phyloP scores from a whole-genome alignment of 805 yeast genomes.

The Ogataea minuta region DNA sequence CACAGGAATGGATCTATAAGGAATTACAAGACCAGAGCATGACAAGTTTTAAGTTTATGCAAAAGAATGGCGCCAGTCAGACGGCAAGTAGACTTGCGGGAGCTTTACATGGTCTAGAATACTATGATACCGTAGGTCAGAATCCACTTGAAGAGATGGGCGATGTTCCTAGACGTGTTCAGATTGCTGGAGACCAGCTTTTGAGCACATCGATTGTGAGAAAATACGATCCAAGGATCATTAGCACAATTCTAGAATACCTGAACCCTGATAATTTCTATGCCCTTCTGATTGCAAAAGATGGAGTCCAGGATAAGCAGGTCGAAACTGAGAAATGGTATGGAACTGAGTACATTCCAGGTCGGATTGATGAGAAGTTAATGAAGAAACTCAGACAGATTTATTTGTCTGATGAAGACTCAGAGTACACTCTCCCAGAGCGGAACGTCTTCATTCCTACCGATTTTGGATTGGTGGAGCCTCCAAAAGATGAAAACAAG shows the following conservation, averaged over 20 bases:
- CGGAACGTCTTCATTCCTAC: conserved; percentile 83
- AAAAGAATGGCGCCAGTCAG: conserved; percentile 66
- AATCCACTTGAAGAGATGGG: conserved; percentile 10
- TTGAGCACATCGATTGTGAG: conserved; percentile 55
- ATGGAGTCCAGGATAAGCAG: conserved; percentile 43
- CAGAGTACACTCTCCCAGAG: conserved; percentile 49
- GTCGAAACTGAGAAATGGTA: conserved; percentile 76
- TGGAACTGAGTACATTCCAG: conserved; percentile 72
- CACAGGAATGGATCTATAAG: conserved; percentile 76
- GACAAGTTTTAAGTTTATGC: conserved; percentile 74
- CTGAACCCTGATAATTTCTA: conserved; percentile 63
- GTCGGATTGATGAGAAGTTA: conserved; percentile 42
- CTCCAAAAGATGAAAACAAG: conserved; percentile 33
- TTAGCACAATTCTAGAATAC: conserved; percentile 47
- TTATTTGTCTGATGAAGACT: conserved; percentile 38
- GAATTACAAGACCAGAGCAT: conserved; percentile 70
- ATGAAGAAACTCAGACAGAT: conserved; percentile 33
- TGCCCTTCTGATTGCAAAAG: conserved; percentile 51
- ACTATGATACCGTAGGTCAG: conserved; percentile 24
- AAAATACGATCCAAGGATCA: conserved; percentile 54
- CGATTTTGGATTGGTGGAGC: conserved; percentile 58
- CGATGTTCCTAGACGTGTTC: conserved; percentile 15
- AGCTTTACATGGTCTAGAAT: conserved; percentile 25
- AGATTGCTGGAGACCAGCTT: conserved; percentile 62
- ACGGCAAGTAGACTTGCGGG: conserved; percentile 58